phyloP scores from a whole-genome alignment of 805 yeast genomes.

The Ogataea henricii region DNA sequence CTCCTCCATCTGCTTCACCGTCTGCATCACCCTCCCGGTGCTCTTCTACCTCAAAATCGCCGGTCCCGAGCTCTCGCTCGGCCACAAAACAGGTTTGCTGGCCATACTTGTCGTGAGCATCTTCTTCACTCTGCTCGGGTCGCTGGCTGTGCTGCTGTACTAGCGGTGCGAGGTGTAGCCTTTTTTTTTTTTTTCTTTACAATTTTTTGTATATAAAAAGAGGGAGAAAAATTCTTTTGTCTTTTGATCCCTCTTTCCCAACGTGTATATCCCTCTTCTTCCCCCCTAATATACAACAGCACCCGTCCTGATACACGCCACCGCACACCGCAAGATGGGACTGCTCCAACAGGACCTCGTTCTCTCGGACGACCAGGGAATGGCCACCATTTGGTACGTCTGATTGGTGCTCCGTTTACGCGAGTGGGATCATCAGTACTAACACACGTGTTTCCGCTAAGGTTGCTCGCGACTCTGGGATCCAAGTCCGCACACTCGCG shows the following conservation, averaged over 20 bases:
- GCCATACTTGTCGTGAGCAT: constrained; percentile 47
- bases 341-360: constrained; percentile 23
- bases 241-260: background rate
- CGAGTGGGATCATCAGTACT: no score
- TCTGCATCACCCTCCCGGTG: constrained; percentile 79
- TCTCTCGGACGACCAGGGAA: constrained; percentile 20
- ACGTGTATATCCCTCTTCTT: constrained; percentile 21
- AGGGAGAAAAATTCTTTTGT: constrained; percentile 9
- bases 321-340: constrained; percentile 13
- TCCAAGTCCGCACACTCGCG: constrained; percentile 26
- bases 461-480: constrained; percentile 36
- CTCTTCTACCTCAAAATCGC: constrained; percentile 67
- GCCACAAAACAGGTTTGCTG: constrained; percentile 43
- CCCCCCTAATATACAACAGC: background rate
- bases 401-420: no score
- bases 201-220: constrained; percentile 10
- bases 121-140: constrained; percentile 57
- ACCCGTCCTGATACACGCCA: constrained; percentile 16
- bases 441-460: constrained; percentile 8
- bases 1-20: constrained; percentile 73
- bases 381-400: constrained; percentile 36
- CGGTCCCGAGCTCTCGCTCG: constrained; percentile 40
- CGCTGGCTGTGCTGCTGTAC: constrained; percentile 49
- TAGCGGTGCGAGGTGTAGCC: constrained; percentile 5
- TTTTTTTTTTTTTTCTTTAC: no score